Evolutionary conservation across 352 stramenopile genomes (phyloP), one percentile per base, ranked within the genome.

Genomic region (Phytophthora constricta): DNA sequence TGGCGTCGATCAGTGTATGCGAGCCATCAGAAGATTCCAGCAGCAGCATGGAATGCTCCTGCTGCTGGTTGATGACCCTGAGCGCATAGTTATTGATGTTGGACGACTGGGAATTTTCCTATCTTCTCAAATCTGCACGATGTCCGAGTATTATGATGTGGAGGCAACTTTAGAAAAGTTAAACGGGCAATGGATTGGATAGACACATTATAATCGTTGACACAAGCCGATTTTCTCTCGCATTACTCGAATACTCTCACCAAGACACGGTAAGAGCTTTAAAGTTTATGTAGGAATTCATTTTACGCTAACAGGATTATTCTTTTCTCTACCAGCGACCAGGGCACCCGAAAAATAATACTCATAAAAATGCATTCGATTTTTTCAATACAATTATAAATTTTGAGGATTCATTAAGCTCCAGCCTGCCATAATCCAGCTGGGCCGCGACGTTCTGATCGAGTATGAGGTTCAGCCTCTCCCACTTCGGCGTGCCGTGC

Each of bases 391-490:
- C n/a, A n/a, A n/a, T n/a, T n/a, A n/a, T n/a, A n/a, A n/a, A n/a
- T n/a, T n/a, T n/a, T n/a, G n/a, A n/a, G n/a, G n/a, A n/a, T n/a
- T n/a, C n/a, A n/a, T n/a, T n/a, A 51, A 28, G 45, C 8, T 51
- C 22, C 45, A 51, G 45, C n/a, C 14, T 9, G 19, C 16, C 19
- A 7, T 34, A 28, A n/a, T 31, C 20, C 7, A 51, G 45, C 14
- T 51, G 23, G 23, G 45, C n/a, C n/a, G n/a, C n/a, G n/a, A n/a
- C n/a, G n/a, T n/a, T n/a, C n/a, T n/a, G n/a, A n/a, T n/a, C n/a
- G 45, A 51, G 23, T 51, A 51, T 14, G 23, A 51, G 5, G 23
- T 51, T 16, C 45, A 51, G 45, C 20, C 45, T 51, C 8, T 33
- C 8, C 22, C 31, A 16, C 45, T 34, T 2, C 45, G 45, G 8